Base-by-base conservation (phyloP, 495 filamentous ascomycete genomes). In the Penicillium desertorum region DNA sequence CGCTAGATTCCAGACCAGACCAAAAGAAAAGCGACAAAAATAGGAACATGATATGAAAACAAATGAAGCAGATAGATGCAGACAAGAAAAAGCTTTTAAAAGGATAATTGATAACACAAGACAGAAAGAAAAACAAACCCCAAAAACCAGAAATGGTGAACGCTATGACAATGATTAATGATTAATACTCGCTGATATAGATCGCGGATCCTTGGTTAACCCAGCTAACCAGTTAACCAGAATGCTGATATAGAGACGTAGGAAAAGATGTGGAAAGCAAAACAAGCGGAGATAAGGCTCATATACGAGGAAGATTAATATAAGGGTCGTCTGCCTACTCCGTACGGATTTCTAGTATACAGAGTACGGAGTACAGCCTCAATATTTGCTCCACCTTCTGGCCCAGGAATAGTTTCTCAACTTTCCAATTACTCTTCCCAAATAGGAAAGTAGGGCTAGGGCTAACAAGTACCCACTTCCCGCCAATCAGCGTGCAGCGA, bases 371-470 rank as follows among this genome's bases (percentile, higher is more conserved):
- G 36, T 37, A 37, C 36, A 39, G 36, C 36, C n/a, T 39, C 36
- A 2, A 39, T 39, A 39, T 48, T 23, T 22, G 2, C 42, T 44
- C 42, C 36, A 39, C 36, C 5, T 5, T 32, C 12, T 27, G 29
- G 29, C 29, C 29, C 29, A 3, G 9, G 11, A 11, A 11, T 42
- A 29, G 7, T 29, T 29, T 29, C 27, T 29, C 42, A 14, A 22
- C 23, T 39, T 22, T 36, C 10, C 9, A 17, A 1, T 39, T 27
- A 7, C 14, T 12, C 0, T 41, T 8, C 58, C 57, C 23, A 54
- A 59, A 16, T n/a, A 20, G 56, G 62, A 45, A 61, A 54, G 1
- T 22, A 69, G 66, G 66, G 66, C 54, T 64, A 67, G 59, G 66
- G 66, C 47, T 54, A 20, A 7, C 3, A 20, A 36, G n/a, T 55